phyloP scores from a whole-genome alignment of 2,329 filamentous ascomycete genomes.

The Venturia nashicola region DNA sequence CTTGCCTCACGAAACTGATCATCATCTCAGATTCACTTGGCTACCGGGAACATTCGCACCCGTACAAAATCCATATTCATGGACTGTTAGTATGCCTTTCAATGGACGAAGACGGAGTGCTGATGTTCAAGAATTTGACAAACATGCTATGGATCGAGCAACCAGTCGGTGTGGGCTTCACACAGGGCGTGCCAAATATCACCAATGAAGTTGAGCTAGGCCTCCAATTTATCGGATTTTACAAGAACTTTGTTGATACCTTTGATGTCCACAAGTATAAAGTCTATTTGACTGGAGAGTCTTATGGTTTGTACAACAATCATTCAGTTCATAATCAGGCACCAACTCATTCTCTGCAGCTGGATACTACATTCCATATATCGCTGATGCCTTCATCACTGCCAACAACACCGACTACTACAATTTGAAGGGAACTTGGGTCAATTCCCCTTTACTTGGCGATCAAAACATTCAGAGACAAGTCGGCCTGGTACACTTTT shows the following conservation, averaged over 20 bases:
- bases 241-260: constrained; percentile 41
- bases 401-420: constrained; percentile 38
- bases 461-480: constrained; percentile 27
- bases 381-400: constrained; percentile 43
- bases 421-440: constrained; percentile 37
- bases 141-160: constrained; percentile 36
- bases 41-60: constrained; percentile 57
- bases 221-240: constrained; percentile 37
- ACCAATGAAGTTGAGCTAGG: constrained; percentile 35
- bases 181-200: constrained; percentile 30
- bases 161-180: constrained; percentile 34
- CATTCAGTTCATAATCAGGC: constrained; percentile 22
- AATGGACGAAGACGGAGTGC: too few relatives aligned
- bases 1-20: neutral
- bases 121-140: constrained; percentile 19
- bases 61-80: constrained; percentile 56
- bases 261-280: constrained; percentile 43
- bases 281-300: constrained; percentile 43
- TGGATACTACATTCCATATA: constrained; percentile 47
- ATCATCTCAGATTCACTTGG: constrained; percentile 20
- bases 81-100: constrained; percentile 30
- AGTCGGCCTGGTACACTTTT: constrained; percentile 16
- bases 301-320: constrained; percentile 39
- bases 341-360: neutral
- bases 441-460: constrained; percentile 36